Conservation (phyloP, 495 filamentous ascomycete genomes). For the Apiosordaria backusii region DNA sequence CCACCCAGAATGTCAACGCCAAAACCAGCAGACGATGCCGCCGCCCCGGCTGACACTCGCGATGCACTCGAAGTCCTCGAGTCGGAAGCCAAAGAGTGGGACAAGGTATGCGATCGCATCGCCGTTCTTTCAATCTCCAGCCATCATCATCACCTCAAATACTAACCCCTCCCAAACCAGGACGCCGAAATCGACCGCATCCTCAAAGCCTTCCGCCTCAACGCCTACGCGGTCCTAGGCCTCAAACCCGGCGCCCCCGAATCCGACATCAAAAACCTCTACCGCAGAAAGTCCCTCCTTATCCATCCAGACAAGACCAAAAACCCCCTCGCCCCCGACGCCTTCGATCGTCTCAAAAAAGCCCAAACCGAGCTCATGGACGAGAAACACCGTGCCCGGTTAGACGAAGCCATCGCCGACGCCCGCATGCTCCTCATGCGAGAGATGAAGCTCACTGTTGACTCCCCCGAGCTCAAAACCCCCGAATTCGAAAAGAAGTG, state of each 20-base stretch:
- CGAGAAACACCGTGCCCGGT: constrained; percentile 77
- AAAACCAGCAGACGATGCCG: constrained; percentile 18
- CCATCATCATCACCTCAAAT: not conserved
- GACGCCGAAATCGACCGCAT: constrained; percentile 97
- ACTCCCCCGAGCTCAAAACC: constrained; percentile 80
- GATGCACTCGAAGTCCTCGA: constrained; percentile 84
- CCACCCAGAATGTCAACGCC: not conserved
- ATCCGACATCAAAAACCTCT: constrained; percentile 89
- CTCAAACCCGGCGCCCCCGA: constrained; percentile 93
- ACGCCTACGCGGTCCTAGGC: constrained; percentile 90
- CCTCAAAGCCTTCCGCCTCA: constrained; percentile 79
- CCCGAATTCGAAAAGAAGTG: constrained; percentile 78
- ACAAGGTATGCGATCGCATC: constrained; percentile 53
- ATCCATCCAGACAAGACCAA: constrained; percentile 98
- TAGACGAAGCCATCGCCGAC: constrained; percentile 95
- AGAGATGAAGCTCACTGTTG: constrained; percentile 86
- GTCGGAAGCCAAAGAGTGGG: constrained; percentile 82
- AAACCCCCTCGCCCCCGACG: constrained; percentile 87
- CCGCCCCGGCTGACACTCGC: constrained; percentile 28
- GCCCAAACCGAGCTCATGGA: constrained; percentile 88
- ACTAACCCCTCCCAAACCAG: constrained; percentile 41
- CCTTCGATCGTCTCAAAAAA: constrained; percentile 95
- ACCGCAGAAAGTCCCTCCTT: constrained; percentile 93
- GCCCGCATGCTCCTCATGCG: constrained; percentile 91
- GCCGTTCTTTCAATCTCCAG: not conserved